Evolutionary conservation across 2,329 filamentous ascomycete species (phyloP), one percentile per base, ranked within the genome.

Genomic region (Claviceps africana): DNA sequence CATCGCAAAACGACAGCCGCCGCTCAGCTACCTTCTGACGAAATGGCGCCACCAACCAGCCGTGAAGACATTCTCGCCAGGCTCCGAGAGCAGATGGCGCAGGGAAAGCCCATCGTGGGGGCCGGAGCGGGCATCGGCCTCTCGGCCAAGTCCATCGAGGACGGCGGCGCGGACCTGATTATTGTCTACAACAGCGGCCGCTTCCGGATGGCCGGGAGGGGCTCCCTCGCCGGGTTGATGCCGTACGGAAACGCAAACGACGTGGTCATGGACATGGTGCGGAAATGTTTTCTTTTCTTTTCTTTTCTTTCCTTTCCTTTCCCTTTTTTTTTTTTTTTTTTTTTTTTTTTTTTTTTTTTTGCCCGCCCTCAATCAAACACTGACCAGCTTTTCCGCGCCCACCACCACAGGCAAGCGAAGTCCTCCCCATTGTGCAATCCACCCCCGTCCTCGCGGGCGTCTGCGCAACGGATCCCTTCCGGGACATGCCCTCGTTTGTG

Each of bases 101-200:
- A 75, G 54, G 77, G 76, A 35, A 74, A 74, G 45, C 71, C 79
- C 51, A 80, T 86, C 48, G 74, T 86, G 45, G 83, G 82, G n/a
- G 82, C 81, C 0, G 83, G 83, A 11, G 83, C 83, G 25, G 81
- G 82, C 44, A 85, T 84, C 53, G 83, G 83, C 0, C 73, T 87
- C 3, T 83, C 81, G 2, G 83, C 83, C 54, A 87, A 87, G 59
- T 83, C 77, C 59, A 76, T 85, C 56, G 83, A 87, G 64, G 73
- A 74, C 46, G 83, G 83, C 39, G 81, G 82, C 55, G 79, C 76
- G 15, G 82, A 86, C 59, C 68, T 87, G 43, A 85, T 87, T 60
- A 79, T 86, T 56, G 76, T 86, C 58, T 86, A 86, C 70, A 86
- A 86, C 64, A 82, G 78, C 39, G 83, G 83, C 0, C 76, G 83